Percentiles rank a stretch among this genome's conserved stretches.
phyloP scores from a whole-genome alignment of 2,329 filamentous ascomycete species.

The Colletotrichum noveboracense region DNA sequence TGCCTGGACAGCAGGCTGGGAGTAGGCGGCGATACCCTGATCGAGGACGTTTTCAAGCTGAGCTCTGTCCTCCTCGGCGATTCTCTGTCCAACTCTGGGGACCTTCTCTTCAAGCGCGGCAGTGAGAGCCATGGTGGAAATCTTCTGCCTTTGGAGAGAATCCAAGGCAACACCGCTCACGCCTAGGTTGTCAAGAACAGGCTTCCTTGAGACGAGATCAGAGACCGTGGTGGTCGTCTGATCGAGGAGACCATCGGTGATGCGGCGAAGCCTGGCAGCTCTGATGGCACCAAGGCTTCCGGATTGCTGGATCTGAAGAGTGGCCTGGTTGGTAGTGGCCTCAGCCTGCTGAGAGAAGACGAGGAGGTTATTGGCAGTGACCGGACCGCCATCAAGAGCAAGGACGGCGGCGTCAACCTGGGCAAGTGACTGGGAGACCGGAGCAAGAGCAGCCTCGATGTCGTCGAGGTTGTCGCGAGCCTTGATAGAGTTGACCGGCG shows the following conservation, averaged over 20 bases:
- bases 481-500: neutral
- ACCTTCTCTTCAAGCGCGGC: constrained; percentile 29
- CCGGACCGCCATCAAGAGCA: constrained; percentile 7
- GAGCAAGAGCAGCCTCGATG: constrained; percentile 6
- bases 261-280: constrained; percentile 24
- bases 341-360: constrained; percentile 10
- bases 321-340: constrained; percentile 24
- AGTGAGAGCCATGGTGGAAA: constrained; percentile 24
- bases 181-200: constrained; percentile 29
- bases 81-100: constrained; percentile 28
- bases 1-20: constrained; percentile 5
- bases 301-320: constrained; percentile 28
- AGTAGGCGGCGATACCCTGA: constrained; percentile 24
- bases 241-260: constrained; percentile 23
- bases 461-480: neutral
- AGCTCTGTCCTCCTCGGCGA: constrained; percentile 26
- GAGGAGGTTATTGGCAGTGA: constrained; percentile 14
- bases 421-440: constrained; percentile 1
- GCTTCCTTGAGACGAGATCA: constrained; percentile 28
- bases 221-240: constrained; percentile 26
- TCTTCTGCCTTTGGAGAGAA: constrained; percentile 28
- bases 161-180: constrained; percentile 26
- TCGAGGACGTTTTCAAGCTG: constrained; percentile 27
- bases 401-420: constrained; percentile 10
- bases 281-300: constrained; percentile 23